These are phyloP conservation scores for Rhodotorula toruloides DNA, from an alignment of 768 basidiomycete species.

Conservation along the genomic window DNA sequence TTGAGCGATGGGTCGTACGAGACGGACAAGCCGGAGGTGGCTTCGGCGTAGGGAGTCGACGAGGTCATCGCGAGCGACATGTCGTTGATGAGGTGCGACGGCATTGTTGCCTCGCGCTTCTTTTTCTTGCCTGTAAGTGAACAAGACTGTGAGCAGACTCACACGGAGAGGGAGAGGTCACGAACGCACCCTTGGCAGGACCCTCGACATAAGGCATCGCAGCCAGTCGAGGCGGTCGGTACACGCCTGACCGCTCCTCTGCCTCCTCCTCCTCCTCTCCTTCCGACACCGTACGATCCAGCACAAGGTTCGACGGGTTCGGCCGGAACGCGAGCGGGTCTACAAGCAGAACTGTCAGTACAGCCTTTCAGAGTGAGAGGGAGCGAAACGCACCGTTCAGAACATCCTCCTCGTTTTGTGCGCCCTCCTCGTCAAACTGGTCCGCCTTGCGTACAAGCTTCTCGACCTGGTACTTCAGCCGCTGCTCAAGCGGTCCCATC, in stretches of 20 bases:
- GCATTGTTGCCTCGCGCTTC: conserved; percentile 47
- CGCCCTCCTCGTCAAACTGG: conserved; percentile 47
- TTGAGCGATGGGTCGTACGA: conserved; percentile 41
- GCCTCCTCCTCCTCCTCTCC: conserved; percentile 44
- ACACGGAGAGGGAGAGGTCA: not conserved
- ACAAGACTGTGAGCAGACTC: not conserved
- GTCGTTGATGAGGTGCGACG: conserved; percentile 41
- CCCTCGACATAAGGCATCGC: conserved; percentile 76
- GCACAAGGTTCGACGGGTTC: conserved; percentile 69
- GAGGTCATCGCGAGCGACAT: conserved; percentile 26
- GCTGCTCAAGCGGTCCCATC: conserved; percentile 70
- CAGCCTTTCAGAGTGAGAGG: not conserved
- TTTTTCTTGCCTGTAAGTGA: conserved; percentile 41
- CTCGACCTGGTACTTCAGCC: conserved; percentile 92
- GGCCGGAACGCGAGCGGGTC: conserved; percentile 90
- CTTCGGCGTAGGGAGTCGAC: conserved; percentile 45
- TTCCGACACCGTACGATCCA: conserved; percentile 36
- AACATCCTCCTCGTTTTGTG: conserved; percentile 47
- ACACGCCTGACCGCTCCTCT: conserved; percentile 43
- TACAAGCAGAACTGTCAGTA: conserved; percentile 44
- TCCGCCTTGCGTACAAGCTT: conserved; percentile 77
- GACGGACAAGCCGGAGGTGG: conserved; percentile 47
- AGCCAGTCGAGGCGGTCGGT: conserved; percentile 72
- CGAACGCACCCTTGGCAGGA: conserved; percentile 48
- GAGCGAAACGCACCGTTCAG: conserved; percentile 39